Percentiles rank a stretch among this genome's conserved stretches.
Conservation (phyloP, 805 yeast genomes). For the Huiozyma sinensis region DNA sequence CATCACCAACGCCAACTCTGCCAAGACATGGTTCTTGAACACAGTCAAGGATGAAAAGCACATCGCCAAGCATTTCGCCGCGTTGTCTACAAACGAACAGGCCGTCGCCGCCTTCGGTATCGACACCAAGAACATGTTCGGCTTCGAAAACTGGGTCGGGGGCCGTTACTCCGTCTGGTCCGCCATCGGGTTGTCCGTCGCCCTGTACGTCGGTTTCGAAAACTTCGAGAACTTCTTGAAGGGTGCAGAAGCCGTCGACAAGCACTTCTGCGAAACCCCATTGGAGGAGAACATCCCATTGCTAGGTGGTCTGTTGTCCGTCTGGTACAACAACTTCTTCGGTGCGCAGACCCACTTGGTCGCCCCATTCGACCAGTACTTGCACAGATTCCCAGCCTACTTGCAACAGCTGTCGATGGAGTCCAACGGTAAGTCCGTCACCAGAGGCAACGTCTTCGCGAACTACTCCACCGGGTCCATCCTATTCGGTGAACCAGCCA, state of each 20-base stretch:
- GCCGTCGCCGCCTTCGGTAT: constrained; percentile 95
- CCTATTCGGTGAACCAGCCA: constrained; percentile 96
- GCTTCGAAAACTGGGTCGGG: constrained; percentile 98
- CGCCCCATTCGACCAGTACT: constrained; percentile 97
- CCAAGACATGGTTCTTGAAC: constrained; percentile 86
- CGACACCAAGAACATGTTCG: constrained; percentile 96
- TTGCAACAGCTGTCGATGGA: constrained; percentile 98
- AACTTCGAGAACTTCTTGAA: constrained; percentile 84
- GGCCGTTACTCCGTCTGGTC: constrained; percentile 99
- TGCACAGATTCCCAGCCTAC: constrained; percentile 99
- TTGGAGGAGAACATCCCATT: constrained; percentile 86
- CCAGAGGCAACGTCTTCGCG: constrained; percentile 84
- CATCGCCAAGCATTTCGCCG: constrained; percentile 96
- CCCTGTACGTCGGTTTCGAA: constrained; percentile 89
- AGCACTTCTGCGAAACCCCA: constrained; percentile 78
- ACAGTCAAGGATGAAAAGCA: constrained; percentile 51
- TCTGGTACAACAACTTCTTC: constrained; percentile 98
- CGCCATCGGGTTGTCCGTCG: constrained; percentile 93
- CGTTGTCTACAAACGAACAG: constrained; percentile 82
- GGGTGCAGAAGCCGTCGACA: constrained; percentile 97
- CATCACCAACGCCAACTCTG: constrained; percentile 88
- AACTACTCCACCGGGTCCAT: constrained; percentile 94
- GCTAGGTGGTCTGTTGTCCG: constrained; percentile 84
- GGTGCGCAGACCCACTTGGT: constrained; percentile 98
- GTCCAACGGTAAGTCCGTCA: constrained; percentile 96